These are phyloP conservation scores for sunflower (Helianthus annuus) DNA, from an alignment of 129 eudicot genomes.

Conservation along the genomic window HanXRQr2.0-SUNRISE NC_035433.2:101883525-101884024, in stretches of 20 bases:
- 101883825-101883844: background rate
- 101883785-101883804: too few species aligned
- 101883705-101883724: background rate
- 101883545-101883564: background rate
- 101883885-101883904: too few species aligned
- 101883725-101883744: background rate
- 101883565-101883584: background rate
- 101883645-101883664: background rate
- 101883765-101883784: background rate
- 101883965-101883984: too few species aligned
- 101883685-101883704: background rate
- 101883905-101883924: too few species aligned
- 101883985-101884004: too few species aligned
- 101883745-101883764: background rate
- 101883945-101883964: too few species aligned
- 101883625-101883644: background rate
- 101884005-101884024: too few species aligned
- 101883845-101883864: background rate
- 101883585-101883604: background rate
- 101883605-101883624: background rate
- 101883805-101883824: too few species aligned
- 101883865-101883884: background rate
- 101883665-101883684: background rate
- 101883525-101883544: background rate
- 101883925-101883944: too few species aligned